phyloP scores from a whole-genome alignment of 768 basidiomycete species.

The Mycena vitilis region DNA sequence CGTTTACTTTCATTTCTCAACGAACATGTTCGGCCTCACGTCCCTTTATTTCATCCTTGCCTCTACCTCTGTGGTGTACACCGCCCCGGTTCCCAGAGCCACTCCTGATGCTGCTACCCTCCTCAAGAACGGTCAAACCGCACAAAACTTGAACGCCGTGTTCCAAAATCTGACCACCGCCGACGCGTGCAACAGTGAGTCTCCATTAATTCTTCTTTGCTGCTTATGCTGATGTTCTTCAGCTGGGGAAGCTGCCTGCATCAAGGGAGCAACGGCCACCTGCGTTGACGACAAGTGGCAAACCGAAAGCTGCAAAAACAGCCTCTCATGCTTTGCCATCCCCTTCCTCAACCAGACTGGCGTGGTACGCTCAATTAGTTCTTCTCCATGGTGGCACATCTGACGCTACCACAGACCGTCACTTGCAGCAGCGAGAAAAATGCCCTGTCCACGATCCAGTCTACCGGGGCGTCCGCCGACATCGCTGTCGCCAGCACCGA shows the following conservation, averaged over 20 bases:
- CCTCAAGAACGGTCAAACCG: constrained; percentile 59
- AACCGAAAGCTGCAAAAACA: constrained; percentile 48
- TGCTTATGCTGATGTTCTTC: background rate
- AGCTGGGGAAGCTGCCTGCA: constrained; percentile 61
- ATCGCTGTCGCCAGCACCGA: constrained; percentile 46
- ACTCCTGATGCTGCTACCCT: constrained; percentile 55
- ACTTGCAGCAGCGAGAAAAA: constrained; percentile 64
- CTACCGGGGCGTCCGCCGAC: constrained; percentile 59
- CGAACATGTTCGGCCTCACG: constrained; percentile 37
- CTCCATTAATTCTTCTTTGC: background rate
- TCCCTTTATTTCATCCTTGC: constrained; percentile 41
- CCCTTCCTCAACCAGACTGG: constrained; percentile 57
- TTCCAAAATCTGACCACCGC: constrained; percentile 54
- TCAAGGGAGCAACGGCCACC: constrained; percentile 50
- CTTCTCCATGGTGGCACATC: background rate
- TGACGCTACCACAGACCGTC: constrained; percentile 48
- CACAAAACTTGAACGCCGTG: constrained; percentile 62
- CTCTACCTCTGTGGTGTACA: constrained; percentile 42
- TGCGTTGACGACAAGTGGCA: constrained; percentile 59
- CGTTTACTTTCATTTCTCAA: constrained; percentile 18
- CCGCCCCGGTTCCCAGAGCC: constrained; percentile 47
- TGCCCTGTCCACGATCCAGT: constrained; percentile 57
- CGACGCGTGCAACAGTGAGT: constrained; percentile 60
- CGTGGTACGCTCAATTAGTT: constrained; percentile 51
- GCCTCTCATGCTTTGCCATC: constrained; percentile 62